phyloP scores from a whole-genome alignment of 2,329 filamentous ascomycete species.

The Scytalidium sp. region DNA sequence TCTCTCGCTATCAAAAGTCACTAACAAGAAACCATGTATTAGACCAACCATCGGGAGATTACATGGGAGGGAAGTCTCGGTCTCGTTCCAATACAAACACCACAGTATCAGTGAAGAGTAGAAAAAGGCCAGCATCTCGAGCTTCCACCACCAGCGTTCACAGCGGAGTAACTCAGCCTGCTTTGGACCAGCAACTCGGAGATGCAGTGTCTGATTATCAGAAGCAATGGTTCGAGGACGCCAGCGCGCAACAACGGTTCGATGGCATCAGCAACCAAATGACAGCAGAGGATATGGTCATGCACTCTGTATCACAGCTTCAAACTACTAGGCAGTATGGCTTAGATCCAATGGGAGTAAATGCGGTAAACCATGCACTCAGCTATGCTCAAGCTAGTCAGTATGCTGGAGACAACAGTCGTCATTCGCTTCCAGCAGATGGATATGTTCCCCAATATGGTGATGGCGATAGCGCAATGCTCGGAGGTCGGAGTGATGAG shows the following conservation, averaged over 20 bases:
- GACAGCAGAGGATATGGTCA: conserved; percentile 57
- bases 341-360: conserved; percentile 48
- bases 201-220: conserved; percentile 21
- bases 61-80: conserved; percentile 35
- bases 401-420: conserved; percentile 30
- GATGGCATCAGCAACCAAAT: conserved; percentile 33
- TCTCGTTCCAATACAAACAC: conserved; percentile 39
- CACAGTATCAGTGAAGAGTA: conserved; percentile 37
- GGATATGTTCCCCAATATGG: conserved; percentile 53
- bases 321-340: conserved; percentile 46
- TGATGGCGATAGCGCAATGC: conserved; percentile 56
- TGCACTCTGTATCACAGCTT: conserved; percentile 55
- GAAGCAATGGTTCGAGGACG: conserved; percentile 29
- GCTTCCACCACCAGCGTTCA: conserved; percentile 46
- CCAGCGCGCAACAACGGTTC: conserved; percentile 24
- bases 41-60: conserved; percentile 26
- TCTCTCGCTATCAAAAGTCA: too few species aligned
- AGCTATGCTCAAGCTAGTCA: conserved; percentile 39
- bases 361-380: conserved; percentile 42
- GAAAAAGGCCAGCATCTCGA: conserved; percentile 41
- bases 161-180: conserved; percentile 25
- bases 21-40: background rate
- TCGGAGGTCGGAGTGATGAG: conserved; percentile 53
- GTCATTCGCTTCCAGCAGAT: conserved; percentile 53
- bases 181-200: conserved; percentile 25